Percentiles rank a stretch among this genome's conserved stretches.
Conservation (phyloP, 2,329 filamentous ascomycete genomes). For the Fusarium penzigii region DNA sequence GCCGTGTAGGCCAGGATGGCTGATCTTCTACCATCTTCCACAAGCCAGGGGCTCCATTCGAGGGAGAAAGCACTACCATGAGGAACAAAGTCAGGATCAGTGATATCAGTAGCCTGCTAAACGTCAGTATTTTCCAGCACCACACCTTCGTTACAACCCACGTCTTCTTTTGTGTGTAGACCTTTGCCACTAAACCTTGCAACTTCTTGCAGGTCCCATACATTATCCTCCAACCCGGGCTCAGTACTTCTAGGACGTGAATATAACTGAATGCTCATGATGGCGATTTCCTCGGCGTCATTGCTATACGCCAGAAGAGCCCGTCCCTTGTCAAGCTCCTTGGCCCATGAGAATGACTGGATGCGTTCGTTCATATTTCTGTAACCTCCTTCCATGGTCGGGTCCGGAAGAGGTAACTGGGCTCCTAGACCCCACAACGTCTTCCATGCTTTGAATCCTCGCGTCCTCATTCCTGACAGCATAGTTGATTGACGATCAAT, state of each 20-base stretch:
- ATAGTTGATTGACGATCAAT: conserved; percentile 31
- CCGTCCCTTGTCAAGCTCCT: conserved; percentile 40
- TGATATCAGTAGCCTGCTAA: conserved; percentile 29
- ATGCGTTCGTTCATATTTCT: conserved; percentile 47
- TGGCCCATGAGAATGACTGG: conserved; percentile 55
- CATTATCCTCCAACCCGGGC: conserved; percentile 27
- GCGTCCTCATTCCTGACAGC: conserved; percentile 35
- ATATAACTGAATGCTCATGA: conserved; percentile 51
- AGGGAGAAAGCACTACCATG: conserved; percentile 51
- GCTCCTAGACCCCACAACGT: conserved; percentile 59
- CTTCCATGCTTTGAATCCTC: conserved; percentile 51
- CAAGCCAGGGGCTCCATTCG: conserved; percentile 56
- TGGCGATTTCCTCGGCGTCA: conserved; percentile 49
- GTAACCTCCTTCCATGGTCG: conserved; percentile 32
- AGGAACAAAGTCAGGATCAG: conserved; percentile 52
- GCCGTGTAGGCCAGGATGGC: conserved; percentile 53
- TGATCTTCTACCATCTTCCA: conserved; percentile 34
- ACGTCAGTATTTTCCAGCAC: conserved; percentile 9
- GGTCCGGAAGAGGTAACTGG: conserved; percentile 49
- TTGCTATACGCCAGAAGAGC: conserved; percentile 54
- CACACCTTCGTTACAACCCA: conserved; percentile 4
- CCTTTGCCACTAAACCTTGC: conserved; percentile 50
- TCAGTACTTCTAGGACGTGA: conserved; percentile 20
- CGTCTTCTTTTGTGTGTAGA: conserved; percentile 42
- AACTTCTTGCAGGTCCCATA: conserved; percentile 54